These are phyloP conservation scores for Lactarius sp. DNA, from an alignment of 768 basidiomycete species.

Conservation along the genomic window DNA sequence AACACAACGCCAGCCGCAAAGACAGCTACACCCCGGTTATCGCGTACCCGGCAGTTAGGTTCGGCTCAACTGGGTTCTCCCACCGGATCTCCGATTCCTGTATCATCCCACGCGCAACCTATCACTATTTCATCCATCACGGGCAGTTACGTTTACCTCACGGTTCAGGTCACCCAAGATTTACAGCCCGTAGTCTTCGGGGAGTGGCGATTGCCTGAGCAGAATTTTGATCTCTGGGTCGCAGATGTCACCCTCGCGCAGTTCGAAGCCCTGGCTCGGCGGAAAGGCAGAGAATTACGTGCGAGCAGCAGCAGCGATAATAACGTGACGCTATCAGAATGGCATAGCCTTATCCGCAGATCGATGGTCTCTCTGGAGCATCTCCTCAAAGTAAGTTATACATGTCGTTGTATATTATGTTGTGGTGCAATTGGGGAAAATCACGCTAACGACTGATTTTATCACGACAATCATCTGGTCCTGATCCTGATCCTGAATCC, in stretches of 20 bases:
- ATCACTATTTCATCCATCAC: slow-evolving; percentile 85
- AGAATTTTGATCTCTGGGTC: slow-evolving; percentile 71
- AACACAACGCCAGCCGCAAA: slow-evolving; percentile 30
- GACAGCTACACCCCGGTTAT: slow-evolving; percentile 26
- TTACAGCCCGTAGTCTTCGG: slow-evolving; percentile 81
- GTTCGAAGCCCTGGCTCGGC: slow-evolving; percentile 61
- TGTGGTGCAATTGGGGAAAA: slow-evolving; percentile 8
- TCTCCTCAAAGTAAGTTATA: slow-evolving; percentile 60
- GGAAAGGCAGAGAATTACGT: slow-evolving; percentile 42
- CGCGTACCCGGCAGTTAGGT: slow-evolving; percentile 30
- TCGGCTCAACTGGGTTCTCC: slow-evolving; percentile 50
- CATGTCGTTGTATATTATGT: slow-evolving; percentile 18
- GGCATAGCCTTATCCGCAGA: slow-evolving; percentile 42
- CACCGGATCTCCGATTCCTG: slow-evolving; percentile 50
- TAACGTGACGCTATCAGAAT: slow-evolving; percentile 36
- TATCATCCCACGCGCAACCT: slow-evolving; percentile 43
- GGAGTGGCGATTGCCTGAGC: slow-evolving; percentile 69
- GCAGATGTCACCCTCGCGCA: slow-evolving; percentile 80
- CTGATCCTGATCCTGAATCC: slow-evolving; percentile 6
- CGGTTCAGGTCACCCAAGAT: slow-evolving; percentile 91
- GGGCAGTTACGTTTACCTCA: slow-evolving; percentile 81
- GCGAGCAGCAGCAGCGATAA: slow-evolving; percentile 21
- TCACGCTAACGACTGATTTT: slow-evolving; percentile 15
- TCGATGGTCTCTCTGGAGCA: slow-evolving; percentile 70
- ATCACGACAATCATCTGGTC: slow-evolving; percentile 3